These are phyloP conservation scores for Bruguiera sexangula DNA, from an alignment of 345 rosid species.

Conservation along the genomic window DNA sequence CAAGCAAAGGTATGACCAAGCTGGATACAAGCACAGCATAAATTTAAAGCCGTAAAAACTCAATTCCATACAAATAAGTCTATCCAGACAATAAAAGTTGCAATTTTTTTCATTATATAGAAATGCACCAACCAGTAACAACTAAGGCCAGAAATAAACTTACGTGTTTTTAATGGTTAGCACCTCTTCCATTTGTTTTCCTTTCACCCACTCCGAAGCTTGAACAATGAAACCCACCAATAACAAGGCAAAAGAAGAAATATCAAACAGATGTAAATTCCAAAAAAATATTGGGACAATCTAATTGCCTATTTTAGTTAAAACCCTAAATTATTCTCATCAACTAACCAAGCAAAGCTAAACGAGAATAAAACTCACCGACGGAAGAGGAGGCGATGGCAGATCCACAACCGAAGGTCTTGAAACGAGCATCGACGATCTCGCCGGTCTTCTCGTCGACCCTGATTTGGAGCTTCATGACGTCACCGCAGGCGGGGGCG, in stretches of 20 bases:
- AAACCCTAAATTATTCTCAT: not conserved
- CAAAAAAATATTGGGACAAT: not conserved
- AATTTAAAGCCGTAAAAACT: too few species aligned
- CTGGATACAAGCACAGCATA: too few species aligned
- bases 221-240: conserved; percentile 17
- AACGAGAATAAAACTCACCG: conserved; percentile 37
- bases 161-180: conserved; percentile 89
- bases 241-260: not conserved
- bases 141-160: conserved; percentile 23
- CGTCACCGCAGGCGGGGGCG: conserved; percentile 98
- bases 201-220: conserved; percentile 99
- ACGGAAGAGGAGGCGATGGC: conserved; percentile 98
- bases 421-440: conserved; percentile 87
- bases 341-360: not conserved
- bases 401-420: conserved; percentile 98
- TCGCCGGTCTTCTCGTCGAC: conserved; percentile 80
- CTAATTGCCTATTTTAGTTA: too few species aligned
- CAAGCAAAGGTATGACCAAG: too few species aligned
- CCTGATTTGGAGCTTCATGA: conserved; percentile 96
- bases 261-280: not conserved
- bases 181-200: conserved; percentile 87
- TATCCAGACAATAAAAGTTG: too few species aligned
- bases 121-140: too few species aligned
- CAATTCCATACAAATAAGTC: too few species aligned
- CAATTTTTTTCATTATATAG: too few species aligned